Evolutionary conservation across 352 stramenopile genomes (phyloP), one percentile per base, ranked within the genome.

Genomic region (Phytophthora pistaciae): DNA sequence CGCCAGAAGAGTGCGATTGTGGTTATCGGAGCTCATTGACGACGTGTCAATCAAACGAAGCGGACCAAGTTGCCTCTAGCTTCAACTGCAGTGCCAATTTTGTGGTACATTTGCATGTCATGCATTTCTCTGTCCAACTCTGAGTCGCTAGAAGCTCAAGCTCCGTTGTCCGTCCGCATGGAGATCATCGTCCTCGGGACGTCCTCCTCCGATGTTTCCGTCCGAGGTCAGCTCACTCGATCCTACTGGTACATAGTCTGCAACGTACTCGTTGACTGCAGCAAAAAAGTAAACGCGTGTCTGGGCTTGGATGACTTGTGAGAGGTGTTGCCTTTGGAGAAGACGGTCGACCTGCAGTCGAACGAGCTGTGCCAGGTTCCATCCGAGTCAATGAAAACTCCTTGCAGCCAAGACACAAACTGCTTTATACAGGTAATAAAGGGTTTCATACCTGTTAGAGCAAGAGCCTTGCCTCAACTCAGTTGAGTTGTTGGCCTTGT

Each of bases 71-170:
- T 25, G n/a, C 46, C 5, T 50, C 42, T 3, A 50, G 14, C 42
- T 52, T 52, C 44, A 44, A 44, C 5, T 11, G 23, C 20, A 11
- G 46, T 29, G 36, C 20, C 13, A 4, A 33, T 9, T 33, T 60
- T 23, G 13, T 21, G 21, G 33, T 49, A 40, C 27, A 16, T 13
- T 36, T 50, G 13, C 42, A 7, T 11, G 42, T 49, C 42, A 49
- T 23, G 55, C 55, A 60, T 60, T 31, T 60, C 54, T 48, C 54
- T 49, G 54, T 29, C 20, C 55, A 60, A 49, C 33, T 48, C 25
- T 61, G 56, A 52, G 18, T 23, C 31, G 31, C 20, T 23, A n/a
- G 31, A 48, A 60, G 54, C 31, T 33, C 9, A n/a, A 46, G 38
- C 38, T 46, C 40, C 18, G 18, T 20, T 23, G 1, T n/a, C 14